Base-by-base conservation (phyloP, 257 asterid species). In the Rhazya stricta region DNA sequence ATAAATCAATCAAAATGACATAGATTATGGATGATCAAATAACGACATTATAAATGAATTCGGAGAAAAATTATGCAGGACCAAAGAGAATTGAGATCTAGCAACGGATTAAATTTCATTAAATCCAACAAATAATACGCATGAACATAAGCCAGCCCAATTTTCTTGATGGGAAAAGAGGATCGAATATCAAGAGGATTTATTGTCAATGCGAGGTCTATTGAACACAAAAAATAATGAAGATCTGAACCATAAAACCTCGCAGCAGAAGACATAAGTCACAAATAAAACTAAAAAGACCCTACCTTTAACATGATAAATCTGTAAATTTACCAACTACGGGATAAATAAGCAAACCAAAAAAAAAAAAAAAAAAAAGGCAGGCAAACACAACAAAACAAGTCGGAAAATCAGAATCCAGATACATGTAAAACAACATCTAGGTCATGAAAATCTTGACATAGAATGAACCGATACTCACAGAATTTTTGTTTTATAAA, bases 401-500 rank as follows among this genome's bases (percentile, higher is more conserved):
- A 37, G n/a, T 9, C 8, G 18, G 21, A 39, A 53, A 51, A 3
- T 32, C 68, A 32, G n/a, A 32, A 4, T 15, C 16, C 68, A 29
- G 21, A 2, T 32, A 62, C 43, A 32, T 34, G 43, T 2, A 72
- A 68, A 36, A 34, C 46, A 13, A 3, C 46, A 45, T 32, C 39
- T 34, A 3, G 0, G 8, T n/a, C 23, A 43, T 2, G 29, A 61
- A 34, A 65, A 36, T 36, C 27, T 36, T 5, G 45, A 29, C 16
- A 25, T 21, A 3, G 25, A 25, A 65, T 15, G 71, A 50, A 63
- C 23, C 29, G 21, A 23, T 39, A 78, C 81, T 72, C 42, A 78
- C 81, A 78, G 43, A 53, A 25, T 66, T 37, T 63, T 9, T 1
- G 16, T 15, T 32, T 16, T 25, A n/a, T 51, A 54, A 48, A 16